Evolutionary conservation across 2,329 filamentous ascomycete species (phyloP).

Genomic region (Alternaria ethzedia): DNA sequence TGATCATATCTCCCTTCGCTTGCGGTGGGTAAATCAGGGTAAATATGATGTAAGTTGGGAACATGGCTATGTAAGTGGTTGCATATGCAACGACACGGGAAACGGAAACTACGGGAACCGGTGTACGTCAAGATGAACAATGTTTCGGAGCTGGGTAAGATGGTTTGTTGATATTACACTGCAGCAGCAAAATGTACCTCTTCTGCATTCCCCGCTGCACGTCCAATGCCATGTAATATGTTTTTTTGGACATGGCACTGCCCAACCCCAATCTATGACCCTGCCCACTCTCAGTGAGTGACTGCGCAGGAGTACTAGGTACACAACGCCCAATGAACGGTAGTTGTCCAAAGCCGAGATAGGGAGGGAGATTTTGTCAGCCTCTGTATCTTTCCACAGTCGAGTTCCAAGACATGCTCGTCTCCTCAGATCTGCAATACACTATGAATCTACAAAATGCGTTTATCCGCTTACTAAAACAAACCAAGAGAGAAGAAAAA

Average conservation of each 20-base stretch:
- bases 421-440: background rate
- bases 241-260: background rate
- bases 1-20: conserved; percentile 1
- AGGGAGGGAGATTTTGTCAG: background rate
- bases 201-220: background rate
- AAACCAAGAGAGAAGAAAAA: background rate
- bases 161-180: conserved; percentile 1
- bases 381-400: conserved; percentile 1
- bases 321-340: background rate
- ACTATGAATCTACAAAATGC: conserved; percentile 13
- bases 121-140: background rate
- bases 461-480: conserved; percentile 12
- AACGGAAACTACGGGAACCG: background rate
- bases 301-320: background rate
- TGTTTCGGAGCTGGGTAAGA: background rate
- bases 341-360: background rate
- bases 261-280: background rate
- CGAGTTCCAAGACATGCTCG: conserved; percentile 12
- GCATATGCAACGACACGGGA: background rate
- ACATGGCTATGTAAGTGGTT: background rate
- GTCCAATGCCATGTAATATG: background rate
- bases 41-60: background rate
- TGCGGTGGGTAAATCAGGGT: background rate
- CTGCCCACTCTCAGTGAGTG: background rate
- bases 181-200: background rate